Percentiles rank a stretch among this genome's conserved stretches.
These are phyloP conservation scores for Fraxinus anomala DNA, from an alignment of 257 asterid genomes.

Conservation along the genomic window DNA sequence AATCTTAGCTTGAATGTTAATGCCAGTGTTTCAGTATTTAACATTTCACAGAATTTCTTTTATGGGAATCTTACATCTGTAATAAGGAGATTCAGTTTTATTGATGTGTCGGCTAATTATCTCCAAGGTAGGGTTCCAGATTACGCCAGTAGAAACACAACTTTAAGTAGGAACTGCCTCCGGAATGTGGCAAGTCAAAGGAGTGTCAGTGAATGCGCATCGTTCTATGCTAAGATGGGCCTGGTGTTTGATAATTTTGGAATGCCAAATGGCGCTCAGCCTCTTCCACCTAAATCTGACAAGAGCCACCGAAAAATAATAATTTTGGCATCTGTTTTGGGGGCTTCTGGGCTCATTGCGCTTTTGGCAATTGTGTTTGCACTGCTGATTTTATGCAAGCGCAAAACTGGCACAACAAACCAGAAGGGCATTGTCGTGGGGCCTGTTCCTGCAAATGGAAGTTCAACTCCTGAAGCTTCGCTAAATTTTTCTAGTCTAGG, in stretches of 20 bases:
- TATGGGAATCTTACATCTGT: conserved; percentile 72
- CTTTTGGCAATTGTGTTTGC: conserved; percentile 41
- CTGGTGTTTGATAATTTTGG: conserved; percentile 83
- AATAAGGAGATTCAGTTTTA: conserved; percentile 47
- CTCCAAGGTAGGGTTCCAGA: conserved; percentile 71
- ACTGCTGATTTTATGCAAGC: conserved; percentile 52
- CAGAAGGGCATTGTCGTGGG: conserved; percentile 68
- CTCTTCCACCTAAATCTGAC: conserved; percentile 48
- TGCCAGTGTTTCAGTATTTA: conserved; percentile 42
- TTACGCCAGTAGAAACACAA: conserved; percentile 48
- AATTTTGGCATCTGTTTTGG: conserved; percentile 74
- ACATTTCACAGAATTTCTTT: conserved; percentile 67
- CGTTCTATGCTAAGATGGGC: conserved; percentile 69
- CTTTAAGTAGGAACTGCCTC: conserved; percentile 64
- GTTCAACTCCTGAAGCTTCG: conserved; percentile 50
- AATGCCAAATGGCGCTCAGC: conserved; percentile 41
- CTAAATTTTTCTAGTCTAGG: conserved; percentile 66
- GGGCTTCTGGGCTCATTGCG: conserved; percentile 60
- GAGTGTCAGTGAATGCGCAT: conserved; percentile 52
- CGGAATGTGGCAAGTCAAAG: conserved; percentile 58
- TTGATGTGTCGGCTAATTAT: conserved; percentile 73
- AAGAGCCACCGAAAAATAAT: conserved; percentile 42
- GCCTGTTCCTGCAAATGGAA: conserved; percentile 61
- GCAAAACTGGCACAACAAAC: conserved; percentile 54
- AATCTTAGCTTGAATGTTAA: conserved; percentile 37